Evolutionary conservation across 1,284 basidiomycete species (phyloP).

Genomic region (Ganoderma meredithae): DNA sequence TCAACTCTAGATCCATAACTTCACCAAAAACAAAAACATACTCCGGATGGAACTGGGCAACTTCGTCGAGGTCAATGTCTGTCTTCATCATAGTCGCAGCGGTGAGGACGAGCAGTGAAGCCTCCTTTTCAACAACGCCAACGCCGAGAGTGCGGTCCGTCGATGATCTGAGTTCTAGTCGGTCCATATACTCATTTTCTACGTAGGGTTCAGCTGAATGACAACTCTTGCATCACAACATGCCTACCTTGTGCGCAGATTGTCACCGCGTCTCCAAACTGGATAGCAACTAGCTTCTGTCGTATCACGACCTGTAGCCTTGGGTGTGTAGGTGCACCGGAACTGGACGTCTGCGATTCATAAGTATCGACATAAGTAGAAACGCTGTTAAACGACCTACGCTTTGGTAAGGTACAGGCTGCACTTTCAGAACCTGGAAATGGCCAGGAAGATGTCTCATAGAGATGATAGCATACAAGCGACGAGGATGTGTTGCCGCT

Average conservation of each 20-base stretch:
- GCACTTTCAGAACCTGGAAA: constrained; percentile 56
- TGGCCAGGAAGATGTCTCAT: constrained; percentile 50
- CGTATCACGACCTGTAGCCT: constrained; percentile 64
- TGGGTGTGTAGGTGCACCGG: constrained; percentile 74
- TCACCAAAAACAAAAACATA: constrained; percentile 43
- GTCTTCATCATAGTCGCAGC: constrained; percentile 74
- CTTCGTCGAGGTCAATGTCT: constrained; percentile 65
- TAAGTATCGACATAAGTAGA: not conserved
- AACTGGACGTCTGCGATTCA: constrained; percentile 59
- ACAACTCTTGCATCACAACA: not conserved
- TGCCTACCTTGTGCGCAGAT: constrained; percentile 69
- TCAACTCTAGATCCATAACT: not conserved
- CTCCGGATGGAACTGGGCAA: constrained; percentile 65
- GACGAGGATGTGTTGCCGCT: constrained; percentile 52
- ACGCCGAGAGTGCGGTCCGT: constrained; percentile 76
- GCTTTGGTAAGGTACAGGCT: constrained; percentile 75
- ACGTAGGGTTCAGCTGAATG: not conserved
- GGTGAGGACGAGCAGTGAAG: constrained; percentile 67
- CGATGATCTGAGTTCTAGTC: constrained; percentile 72
- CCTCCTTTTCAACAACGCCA: constrained; percentile 59
- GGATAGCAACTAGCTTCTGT: constrained; percentile 64
- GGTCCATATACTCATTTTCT: constrained; percentile 77
- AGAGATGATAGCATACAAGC: constrained; percentile 70
- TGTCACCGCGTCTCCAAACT: constrained; percentile 82
- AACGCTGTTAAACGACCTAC: constrained; percentile 50